Base-by-base conservation (phyloP, 768 basidiomycete species). In the Boletus edulis region DNA sequence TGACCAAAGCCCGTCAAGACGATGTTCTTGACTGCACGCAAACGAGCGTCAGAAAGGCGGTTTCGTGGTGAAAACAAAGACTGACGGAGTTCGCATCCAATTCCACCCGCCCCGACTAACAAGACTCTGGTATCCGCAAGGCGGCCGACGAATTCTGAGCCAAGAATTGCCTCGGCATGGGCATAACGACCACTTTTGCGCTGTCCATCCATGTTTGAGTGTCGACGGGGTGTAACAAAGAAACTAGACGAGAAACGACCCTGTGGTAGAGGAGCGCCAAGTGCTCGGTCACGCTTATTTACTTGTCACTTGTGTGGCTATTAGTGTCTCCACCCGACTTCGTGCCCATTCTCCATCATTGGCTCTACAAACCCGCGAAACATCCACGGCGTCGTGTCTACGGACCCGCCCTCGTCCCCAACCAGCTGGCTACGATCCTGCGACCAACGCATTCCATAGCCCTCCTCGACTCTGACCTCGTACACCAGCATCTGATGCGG, bases 101-200 rank as follows among this genome's bases (percentile, higher is more conserved):
- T 98, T 0, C 96, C 96, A 43, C 95, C 95, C 41, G 94, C 94
- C 29, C 97, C 97, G 31, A 99, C 96, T 24, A 98, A 77, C 58
- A 99, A 76, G 24, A 20, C 20, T 20, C 20, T 20, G 20, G 20
- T 20, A 20, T 20, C 20, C 20, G 20, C 20, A 20, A 20, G 76
- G 52, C 80, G 79, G 20, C 73, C 67, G 62, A 83, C 82, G 15
- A 94, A 73, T 60, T 89, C 85, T 39, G 81, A 72, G 7, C 94
- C 94, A 4, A 98, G 79, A 54, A 98, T 87, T 12, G 91, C 87
- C 57, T 80, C 75, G 7, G 87, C 87, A 68, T 94, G 86, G 6
- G 75, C 66, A 24, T 75, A 79, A 24, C 87, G 79, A 43, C 75
- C 51, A 20, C 20, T 20, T 20, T 20, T 20, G 27, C 32, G 57